Base-by-base conservation (phyloP, 1,284 basidiomycete genomes). In the Melampsora occidentalis region DNA sequence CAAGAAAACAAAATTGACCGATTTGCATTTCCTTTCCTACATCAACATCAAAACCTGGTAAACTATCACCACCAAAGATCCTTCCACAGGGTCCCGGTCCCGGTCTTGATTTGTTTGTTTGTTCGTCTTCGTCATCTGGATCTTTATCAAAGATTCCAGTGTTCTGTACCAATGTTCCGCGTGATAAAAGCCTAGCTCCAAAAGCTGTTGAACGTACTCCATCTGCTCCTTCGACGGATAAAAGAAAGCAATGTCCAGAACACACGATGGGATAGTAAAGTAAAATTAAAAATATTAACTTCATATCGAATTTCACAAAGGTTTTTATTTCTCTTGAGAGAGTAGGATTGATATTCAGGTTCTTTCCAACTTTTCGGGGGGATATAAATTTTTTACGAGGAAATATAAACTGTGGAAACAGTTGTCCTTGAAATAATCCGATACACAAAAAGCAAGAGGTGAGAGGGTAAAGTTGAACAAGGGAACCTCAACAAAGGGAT, bases 1-100 rank as follows among this genome's bases (percentile, higher is more conserved):
- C 53, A 28, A 22, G n/a, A 20, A 4, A 14, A 59, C 12, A 59
- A n/a, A 59, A 12, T 28, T n/a, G 9, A 59, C 53, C 28, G 5
- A 22, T 59, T 22, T 59, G 4, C n/a, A 59, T 22, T n/a, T 59
- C 53, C 28, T 59, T 59, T 22, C 6, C 53, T 22, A 59, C 53
- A 59, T 59, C 53, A 59, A 59, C n/a, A 20, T 22, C 53, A 22
- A 59, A 59, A 22, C 53, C 53, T 59, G 53, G 53, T 22, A 59
- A 59, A 5, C 28, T 28, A 18, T 59, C 53, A 18, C 53, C 53
- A 59, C 53, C 53, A 59, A 59, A 59, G 9, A 59, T 59, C 28
- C 53, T 59, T 7, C 53, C 53, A n/a, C 53, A 59, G 16, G 53
- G 53, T 22, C 9, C 16, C 6, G 28, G 53, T 25, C 9, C 16